Evolutionary conservation across 1,284 basidiomycete species (phyloP), one percentile per base, ranked within the genome.

Genomic region (Ustilago lituana): DNA sequence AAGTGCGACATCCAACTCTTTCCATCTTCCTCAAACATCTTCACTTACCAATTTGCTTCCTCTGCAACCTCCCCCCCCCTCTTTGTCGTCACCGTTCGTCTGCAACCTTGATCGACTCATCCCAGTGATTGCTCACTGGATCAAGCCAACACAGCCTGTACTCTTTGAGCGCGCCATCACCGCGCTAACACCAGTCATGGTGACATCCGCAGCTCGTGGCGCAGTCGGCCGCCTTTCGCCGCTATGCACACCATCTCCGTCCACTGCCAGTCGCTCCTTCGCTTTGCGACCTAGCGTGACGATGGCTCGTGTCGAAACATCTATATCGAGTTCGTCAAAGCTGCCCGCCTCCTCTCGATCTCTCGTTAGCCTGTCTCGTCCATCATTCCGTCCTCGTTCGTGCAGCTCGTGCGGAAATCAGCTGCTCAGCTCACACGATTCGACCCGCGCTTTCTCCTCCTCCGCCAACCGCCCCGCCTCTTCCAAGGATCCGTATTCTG

Each of bases 401-500:
- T 57, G 66, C 46, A 54, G 51, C 45, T 51, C 59, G 5, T 68
- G 65, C 14, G 59, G 56, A 15, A 15, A 58, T 11, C 43, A 51
- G 24, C 41, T 58, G 9, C 19, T 44, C 9, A 26, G 12, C 9
- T 29, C 29, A 11, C 31, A 32, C 22, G 11, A 51, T 14, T 53
- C 50, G 1, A 22, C 26, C 23, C 47, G 68, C 9, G 6, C 37
- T 35, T 70, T 73, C 39, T 54, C 58, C 10, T 45, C 71, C 4
- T 62, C 62, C 15, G 23, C 44, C 7, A 6, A 5, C 10, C 20
- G 23, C 3, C 43, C 27, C 6, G 67, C 72, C 1, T 65, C 71
- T 9, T 33, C 87, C n/a, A 96, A 93, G 83, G 90, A 94, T 81
- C 96, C 96, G 0, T 99, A 99, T 83, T 84, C 91, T 39, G 90